Conservation (phyloP, 305 asterid genomes). For the Solanum hybrid region DNA sequence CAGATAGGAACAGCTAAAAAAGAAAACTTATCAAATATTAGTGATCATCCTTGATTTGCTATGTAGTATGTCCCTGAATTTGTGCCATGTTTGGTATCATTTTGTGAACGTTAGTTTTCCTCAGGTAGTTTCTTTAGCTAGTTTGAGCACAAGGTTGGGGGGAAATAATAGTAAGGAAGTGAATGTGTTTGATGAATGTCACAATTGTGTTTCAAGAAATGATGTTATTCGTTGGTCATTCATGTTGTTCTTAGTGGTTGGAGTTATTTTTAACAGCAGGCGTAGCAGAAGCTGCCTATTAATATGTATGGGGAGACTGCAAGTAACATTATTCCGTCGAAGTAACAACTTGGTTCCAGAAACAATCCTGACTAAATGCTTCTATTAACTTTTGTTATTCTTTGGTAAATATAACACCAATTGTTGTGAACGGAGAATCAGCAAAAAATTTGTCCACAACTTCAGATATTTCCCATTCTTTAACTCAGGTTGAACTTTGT, state of each 20-base stretch:
- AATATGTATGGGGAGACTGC: not conserved
- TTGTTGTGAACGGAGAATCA: not conserved
- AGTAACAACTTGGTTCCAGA: not conserved
- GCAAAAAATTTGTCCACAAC: not conserved
- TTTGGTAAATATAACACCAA: too few species aligned
- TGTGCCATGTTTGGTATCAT: not conserved
- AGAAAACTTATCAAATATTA: not conserved
- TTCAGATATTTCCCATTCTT: not conserved
- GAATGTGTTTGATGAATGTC: not conserved
- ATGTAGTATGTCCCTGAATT: not conserved
- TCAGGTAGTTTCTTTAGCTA: not conserved
- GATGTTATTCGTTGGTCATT: not conserved
- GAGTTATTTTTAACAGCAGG: not conserved
- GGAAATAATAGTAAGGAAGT: not conserved
- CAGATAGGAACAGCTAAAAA: not conserved
- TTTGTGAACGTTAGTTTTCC: not conserved
- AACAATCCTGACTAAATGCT: not conserved
- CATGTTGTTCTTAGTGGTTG: not conserved
- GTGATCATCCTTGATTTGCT: not conserved
- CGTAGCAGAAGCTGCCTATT: not conserved
- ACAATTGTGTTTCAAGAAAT: not conserved
- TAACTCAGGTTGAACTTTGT: not conserved
- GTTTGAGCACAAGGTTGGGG: not conserved
- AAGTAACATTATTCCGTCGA: not conserved
- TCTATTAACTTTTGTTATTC: not conserved